Conservation (phyloP, 805 yeast species). For the Metschnikowia similis region DNA sequence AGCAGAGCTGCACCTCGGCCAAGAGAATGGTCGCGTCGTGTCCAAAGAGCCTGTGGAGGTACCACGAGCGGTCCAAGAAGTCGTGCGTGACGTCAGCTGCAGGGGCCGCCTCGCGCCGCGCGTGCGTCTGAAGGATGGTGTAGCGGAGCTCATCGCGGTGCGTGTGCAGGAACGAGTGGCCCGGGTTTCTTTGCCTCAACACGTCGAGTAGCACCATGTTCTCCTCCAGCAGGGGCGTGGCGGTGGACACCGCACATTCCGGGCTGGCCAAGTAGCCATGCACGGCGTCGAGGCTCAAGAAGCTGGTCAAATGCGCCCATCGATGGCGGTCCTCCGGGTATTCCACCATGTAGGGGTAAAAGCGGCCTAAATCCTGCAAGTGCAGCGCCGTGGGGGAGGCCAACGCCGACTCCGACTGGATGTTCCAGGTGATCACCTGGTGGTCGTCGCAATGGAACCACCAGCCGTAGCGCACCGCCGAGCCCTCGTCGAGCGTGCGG, state of each 20-base stretch:
- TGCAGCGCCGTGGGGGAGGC: constrained; percentile 14
- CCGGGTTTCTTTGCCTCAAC: constrained; percentile 20
- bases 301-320: constrained; percentile 14
- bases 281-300: constrained; percentile 23
- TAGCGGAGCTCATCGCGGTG: constrained; percentile 35
- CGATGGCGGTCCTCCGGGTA: constrained; percentile 29
- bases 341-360: constrained; percentile 32
- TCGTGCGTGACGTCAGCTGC: constrained; percentile 42
- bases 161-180: constrained; percentile 22
- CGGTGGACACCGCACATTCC: constrained; percentile 33
- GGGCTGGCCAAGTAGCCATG: constrained; percentile 12
- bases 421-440: constrained; percentile 17
- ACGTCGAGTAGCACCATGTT: constrained; percentile 37
- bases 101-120: constrained; percentile 26
- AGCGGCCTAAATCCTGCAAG: constrained; percentile 23
- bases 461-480: constrained; percentile 30
- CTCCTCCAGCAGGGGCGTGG: constrained; percentile 50
- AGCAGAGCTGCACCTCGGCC: constrained; percentile 55
- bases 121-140: constrained; percentile 39
- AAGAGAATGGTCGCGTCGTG: constrained; percentile 28
- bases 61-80: constrained; percentile 61
- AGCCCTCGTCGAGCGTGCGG: constrained; percentile 11
- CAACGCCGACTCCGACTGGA: background rate
- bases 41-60: constrained; percentile 37
- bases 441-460: constrained; percentile 39